Evolutionary conservation across 1,284 basidiomycete species (phyloP), one percentile per base, ranked within the genome.

Genomic region (Cutaneotrichosporon sp.): DNA sequence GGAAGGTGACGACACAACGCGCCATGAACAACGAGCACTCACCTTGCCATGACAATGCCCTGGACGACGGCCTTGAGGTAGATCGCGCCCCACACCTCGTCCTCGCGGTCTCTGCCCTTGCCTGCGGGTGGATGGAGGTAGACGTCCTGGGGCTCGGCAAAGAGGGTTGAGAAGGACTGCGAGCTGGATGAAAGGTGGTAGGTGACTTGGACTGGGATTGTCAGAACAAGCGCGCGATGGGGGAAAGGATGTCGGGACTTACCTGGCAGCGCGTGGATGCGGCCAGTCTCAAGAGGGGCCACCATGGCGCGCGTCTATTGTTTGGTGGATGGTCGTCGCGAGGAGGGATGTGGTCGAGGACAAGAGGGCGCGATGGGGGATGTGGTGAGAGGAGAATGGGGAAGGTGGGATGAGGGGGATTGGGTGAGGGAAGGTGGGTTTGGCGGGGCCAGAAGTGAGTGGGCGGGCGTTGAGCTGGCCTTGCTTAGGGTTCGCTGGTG

Each of bases 41-140:
- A 76, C 77, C 77, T 78, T 16, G 77, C 69, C 62, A 68, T 69
- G 31, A 76, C 46, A 16, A 78, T 69, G n/a, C 77, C 77, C 61
- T 72, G 69, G 3, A 76, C 69, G 1, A 77, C 73, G 18, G 74
- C 72, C 54, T 78, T 78, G 52, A 78, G 69, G 58, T 75, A 74
- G 55, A 77, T 78, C 9, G 72, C 73, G 8, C 77, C 77, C 73
- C 75, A 78, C 9, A 67, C 64, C 52, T 76, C 76, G 13, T 73
- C 69, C 14, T 68, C 65, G 25, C 56, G 50, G n/a, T 64, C 45
- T 49, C 42, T 56, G n/a, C 54, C 49, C 33, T 58, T 65, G 13
- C 68, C 66, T 0, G 72, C 66, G 22, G 62, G 69, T 11, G 74
- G 72, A 53, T 78, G 75, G 2, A 78, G 73, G 50, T 78, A 78